Evolutionary conservation across 208 protist species (phyloP).

Genomic region (Trypanosoma mega): DNA sequence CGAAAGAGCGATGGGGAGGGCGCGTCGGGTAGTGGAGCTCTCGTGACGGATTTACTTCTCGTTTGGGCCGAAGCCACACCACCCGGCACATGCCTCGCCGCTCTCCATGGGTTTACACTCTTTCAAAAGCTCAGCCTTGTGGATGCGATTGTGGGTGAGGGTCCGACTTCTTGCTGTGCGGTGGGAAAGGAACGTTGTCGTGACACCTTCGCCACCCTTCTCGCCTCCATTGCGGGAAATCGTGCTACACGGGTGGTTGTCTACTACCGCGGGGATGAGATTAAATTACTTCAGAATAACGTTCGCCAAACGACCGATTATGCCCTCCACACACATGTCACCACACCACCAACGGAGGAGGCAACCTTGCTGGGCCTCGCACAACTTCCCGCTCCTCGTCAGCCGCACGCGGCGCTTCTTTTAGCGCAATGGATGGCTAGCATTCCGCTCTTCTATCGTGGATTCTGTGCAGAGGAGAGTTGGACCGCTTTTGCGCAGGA

Average conservation of each 20-base stretch:
- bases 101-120: slow-evolving; percentile 30
- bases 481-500: slow-evolving; percentile 82
- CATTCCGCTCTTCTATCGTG: slow-evolving; percentile 67
- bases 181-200: slow-evolving; percentile 5
- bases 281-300: slow-evolving; percentile 79
- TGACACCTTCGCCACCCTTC: slow-evolving; percentile 22
- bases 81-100: slow-evolving; percentile 1
- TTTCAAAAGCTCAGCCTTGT: slow-evolving; percentile 72
- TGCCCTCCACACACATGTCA: slow-evolving; percentile 72
- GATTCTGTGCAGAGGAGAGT: slow-evolving; percentile 72
- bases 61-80: slow-evolving; percentile 16
- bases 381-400: slow-evolving; percentile 11
- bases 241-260: slow-evolving; percentile 77
- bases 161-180: slow-evolving; percentile 10
- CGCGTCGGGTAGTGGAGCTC: no score
- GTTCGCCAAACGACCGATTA: slow-evolving; percentile 60
- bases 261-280: slow-evolving; percentile 84
- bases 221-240: slow-evolving; percentile 60
- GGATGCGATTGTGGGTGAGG: slow-evolving; percentile 33
- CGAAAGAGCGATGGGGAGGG: no score
- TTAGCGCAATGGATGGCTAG: slow-evolving; percentile 70
- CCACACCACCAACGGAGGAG: slow-evolving; percentile 64
- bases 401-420: slow-evolving; percentile 29
- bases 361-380: slow-evolving; percentile 30
- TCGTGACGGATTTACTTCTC: slow-evolving; percentile 15